Percentiles rank a stretch among this genome's conserved stretches.
phyloP scores from a whole-genome alignment of 208 protist genomes.

The Trypanosoma mega region DNA sequence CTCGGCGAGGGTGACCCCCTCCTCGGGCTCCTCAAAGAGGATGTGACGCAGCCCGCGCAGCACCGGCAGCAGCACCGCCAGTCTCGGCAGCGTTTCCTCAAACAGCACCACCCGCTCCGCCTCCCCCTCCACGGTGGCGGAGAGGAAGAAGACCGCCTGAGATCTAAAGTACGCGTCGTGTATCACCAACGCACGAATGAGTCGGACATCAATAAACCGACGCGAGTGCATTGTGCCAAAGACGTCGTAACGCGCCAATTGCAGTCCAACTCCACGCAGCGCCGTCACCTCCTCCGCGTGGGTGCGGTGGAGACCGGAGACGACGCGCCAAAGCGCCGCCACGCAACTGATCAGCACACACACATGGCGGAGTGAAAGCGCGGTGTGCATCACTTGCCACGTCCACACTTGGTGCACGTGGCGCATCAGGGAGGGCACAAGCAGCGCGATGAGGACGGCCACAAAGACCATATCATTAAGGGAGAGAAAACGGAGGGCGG shows the following conservation, averaged over 20 bases:
- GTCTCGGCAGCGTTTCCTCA: constrained; percentile 67
- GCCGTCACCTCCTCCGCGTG: constrained; percentile 77
- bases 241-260: constrained; percentile 66
- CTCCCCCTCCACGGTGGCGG: constrained; percentile 71
- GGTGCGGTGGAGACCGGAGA: constrained; percentile 30
- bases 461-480: constrained; percentile 17
- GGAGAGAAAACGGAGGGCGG: constrained; percentile 5
- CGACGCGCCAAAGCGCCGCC: constrained; percentile 36
- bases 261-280: constrained; percentile 76
- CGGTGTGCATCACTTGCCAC: background rate
- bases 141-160: constrained; percentile 81
- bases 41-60: constrained; percentile 70
- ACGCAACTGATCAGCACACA: constrained; percentile 24
- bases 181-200: constrained; percentile 74
- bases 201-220: constrained; percentile 60
- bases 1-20: constrained; percentile 51
- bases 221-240: constrained; percentile 47
- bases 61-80: constrained; percentile 63
- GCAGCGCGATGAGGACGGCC: constrained; percentile 6
- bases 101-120: constrained; percentile 63
- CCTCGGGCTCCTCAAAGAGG: constrained; percentile 71
- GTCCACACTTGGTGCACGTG: background rate
- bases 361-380: constrained; percentile 3
- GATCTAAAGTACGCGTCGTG: constrained; percentile 84
- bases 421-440: background rate